A percentile compares a stretch with the other conserved stretches of the same genome.
Conservation (phyloP, 116 monocot genomes). For the Cymodocea nodosa region DNA sequence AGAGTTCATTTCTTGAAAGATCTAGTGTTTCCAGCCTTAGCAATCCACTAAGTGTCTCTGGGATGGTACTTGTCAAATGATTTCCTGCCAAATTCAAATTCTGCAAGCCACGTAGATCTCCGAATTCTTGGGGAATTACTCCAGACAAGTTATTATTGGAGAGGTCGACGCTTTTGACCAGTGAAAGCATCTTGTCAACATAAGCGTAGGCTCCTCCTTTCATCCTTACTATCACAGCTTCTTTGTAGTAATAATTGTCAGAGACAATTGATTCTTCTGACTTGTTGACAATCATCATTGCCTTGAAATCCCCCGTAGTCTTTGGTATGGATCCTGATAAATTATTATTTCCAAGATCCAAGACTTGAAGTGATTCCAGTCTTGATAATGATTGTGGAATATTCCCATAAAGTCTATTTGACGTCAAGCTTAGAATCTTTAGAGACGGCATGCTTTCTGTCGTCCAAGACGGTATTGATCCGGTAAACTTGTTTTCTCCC, state of each 20-base stretch:
- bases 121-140: constrained; percentile 18
- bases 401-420: not conserved
- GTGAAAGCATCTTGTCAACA: constrained; percentile 4
- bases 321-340: constrained; percentile 19
- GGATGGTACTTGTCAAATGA: constrained; percentile 2
- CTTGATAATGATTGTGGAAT: constrained; percentile 11
- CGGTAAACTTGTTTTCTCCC: constrained; percentile 18
- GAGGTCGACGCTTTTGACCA: constrained; percentile 26
- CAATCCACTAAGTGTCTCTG: not conserved
- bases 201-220: constrained; percentile 8
- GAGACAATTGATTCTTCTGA: no score
- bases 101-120: constrained; percentile 5
- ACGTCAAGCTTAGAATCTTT: constrained; percentile 13
- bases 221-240: not conserved
- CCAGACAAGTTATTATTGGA: constrained; percentile 31
- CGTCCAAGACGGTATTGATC: no score
- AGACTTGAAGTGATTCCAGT: constrained; percentile 5
- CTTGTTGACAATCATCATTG: no score
- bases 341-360: constrained; percentile 2
- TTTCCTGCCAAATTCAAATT: constrained; percentile 28
- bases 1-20: not conserved
- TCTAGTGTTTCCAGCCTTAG: constrained; percentile 10
- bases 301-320: no score
- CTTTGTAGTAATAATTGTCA: no score
- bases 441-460: no score